Evolutionary conservation across 306 rosid species (phyloP), one percentile per base, ranked within the genome.

Genomic region (Cicer cuneatum): DNA sequence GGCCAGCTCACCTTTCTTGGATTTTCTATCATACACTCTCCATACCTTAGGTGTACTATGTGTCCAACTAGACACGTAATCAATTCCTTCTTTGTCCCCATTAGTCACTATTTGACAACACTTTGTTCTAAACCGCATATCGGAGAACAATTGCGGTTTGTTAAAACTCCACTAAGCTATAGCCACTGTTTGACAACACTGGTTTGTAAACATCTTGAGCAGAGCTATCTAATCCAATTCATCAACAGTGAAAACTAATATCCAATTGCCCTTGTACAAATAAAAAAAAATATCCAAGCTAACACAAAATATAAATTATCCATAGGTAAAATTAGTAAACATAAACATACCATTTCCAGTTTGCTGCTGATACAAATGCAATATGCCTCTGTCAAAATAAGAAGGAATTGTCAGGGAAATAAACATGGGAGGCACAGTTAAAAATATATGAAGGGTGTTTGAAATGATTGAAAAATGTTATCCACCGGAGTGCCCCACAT

Each of bases 311-410:
- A 67, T n/a, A 72, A 57, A 42, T 51, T 38, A 43, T 58, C 10
- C 63, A 78, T 9, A 29, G 64, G 56, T 13, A 53, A 58, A 66
- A 71, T 29, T n/a, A 66, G 39, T 4, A 69, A 65, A 68, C 41
- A 77, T 24, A 78, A 63, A 70, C 92, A 73, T 86, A 95, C 99
- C 93, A 46, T 92, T 87, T 61, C 97, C 98, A 80, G 97, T 87
- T 82, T 86, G 82, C 84, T 89, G 90, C 85, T 38, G 86, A 83
- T 92, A 95, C 71, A 87, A 10, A 56, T 76, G 63, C 82, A 95
- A 80, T 72, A 95, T 95, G 65, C 93, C 97, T 80, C 99, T 95
- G 89, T 71, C 67, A 81, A 68, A 56, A 77, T 18, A 59, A 77
- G 39, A 78, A 72, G 74, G 60, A 72, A 66, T 35, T 9, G 68